A percentile compares a stretch with the other conserved stretches of the same genome.
phyloP scores from a whole-genome alignment of 164 flowering plant species.

The Vitis riparia region DNA sequence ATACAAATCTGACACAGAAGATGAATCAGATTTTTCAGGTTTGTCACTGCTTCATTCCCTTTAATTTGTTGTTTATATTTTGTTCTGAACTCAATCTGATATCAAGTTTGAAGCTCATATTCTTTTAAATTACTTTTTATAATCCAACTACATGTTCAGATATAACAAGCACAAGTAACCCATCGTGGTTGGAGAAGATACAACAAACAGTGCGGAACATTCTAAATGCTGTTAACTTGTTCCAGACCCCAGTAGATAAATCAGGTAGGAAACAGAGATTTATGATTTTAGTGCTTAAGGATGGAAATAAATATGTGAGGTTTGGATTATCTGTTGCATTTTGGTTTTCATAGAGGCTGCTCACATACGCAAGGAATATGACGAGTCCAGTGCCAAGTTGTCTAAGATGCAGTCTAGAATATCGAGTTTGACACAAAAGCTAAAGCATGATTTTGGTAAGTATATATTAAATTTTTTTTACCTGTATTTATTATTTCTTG shows the following conservation, averaged over 20 bases:
- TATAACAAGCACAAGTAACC: constrained; percentile 35
- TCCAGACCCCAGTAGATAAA: constrained; percentile 72
- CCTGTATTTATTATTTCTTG: neutral
- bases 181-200: constrained; percentile 91
- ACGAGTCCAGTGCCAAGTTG: constrained; percentile 73
- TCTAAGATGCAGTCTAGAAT: constrained; percentile 87
- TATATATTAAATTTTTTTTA: neutral
- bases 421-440: constrained; percentile 71
- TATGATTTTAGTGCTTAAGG: neutral
- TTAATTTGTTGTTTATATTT: neutral
- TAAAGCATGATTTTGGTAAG: constrained; percentile 87
- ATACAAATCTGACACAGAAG: constrained; percentile 53
- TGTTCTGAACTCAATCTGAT: neutral
- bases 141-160: constrained; percentile 28
- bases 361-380: constrained; percentile 87
- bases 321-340: neutral
- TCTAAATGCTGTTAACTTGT: constrained; percentile 66
- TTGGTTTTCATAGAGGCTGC: constrained; percentile 65
- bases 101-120: neutral
- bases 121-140: constrained; percentile 2
- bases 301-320: constrained; percentile 1
- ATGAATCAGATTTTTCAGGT: constrained; percentile 69
- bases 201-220: constrained; percentile 67
- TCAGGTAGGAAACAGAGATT: constrained; percentile 42
- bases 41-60: constrained; percentile 5